Evolutionary conservation across 1,139 yeast genomes (phyloP), one percentile per base, ranked within the genome.

Genomic region (Saccharomyces hybrid): DNA sequence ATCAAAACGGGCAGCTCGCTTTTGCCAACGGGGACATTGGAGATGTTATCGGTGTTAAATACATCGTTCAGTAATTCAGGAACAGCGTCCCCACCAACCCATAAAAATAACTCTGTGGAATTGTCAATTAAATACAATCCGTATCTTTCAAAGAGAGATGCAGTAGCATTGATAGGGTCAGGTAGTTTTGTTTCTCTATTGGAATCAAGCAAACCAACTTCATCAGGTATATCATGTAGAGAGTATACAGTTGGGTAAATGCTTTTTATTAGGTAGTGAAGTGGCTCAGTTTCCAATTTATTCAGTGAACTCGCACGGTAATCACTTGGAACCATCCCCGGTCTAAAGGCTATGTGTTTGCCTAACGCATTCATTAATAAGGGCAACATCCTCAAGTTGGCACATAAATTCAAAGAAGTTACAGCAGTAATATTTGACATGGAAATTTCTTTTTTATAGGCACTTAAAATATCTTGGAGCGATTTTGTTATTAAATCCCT

Each of bases 61-160:
- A 91, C 91, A 71, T 95, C 99, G 60, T 78, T 74, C 16, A 90
- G 82, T 62, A 93, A 79, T 61, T 88, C 96, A 31, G 96, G 95
- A 58, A 93, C 96, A 19, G 96, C 95, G 64, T 90, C 96, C 57
- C 97, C 96, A 54, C 97, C 95, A 57, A 93, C 84, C 93, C 96
- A 95, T 65, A 93, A 75, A 79, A 93, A 93, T 66, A 90, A 76
- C 64, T 88, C 95, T 60, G 86, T 83, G n/a, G 95, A 87, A 64
- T 90, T 93, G 70, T 90, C 95, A 64, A 93, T 85, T 73, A 93
- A 78, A 72, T 91, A 95, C 64, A 93, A 78, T 24, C 99, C 99
- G 65, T 86, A 91, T 64, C 86, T 82, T 67, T 86, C 95, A 75
- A 95, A 82, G 53, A 80, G 75, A 51, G 85, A 82, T 52, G 86